Evolutionary conservation across 148 eudicot species (phyloP), one percentile per base, ranked within the genome.

Genomic region (Rhododendron molle): DNA sequence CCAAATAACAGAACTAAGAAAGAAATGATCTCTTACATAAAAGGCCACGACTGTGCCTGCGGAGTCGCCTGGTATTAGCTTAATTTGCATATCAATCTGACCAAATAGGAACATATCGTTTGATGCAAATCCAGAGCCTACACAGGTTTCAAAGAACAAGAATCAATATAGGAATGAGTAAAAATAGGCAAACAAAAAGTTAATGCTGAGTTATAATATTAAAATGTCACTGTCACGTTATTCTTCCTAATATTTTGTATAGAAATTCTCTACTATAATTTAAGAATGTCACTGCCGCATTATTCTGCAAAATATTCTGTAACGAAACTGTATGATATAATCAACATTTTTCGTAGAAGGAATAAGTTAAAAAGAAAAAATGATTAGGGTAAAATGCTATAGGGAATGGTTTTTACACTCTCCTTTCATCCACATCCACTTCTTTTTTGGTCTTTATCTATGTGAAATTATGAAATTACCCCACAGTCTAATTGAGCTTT

Each of bases 41-140:
- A 86, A 96, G 28, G 98, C 98, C 36, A 96, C 73, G 50, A 96
- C 98, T 8, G 96, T 96, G 83, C 98, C 98, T 9, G 98, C 98
- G 15, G 98, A 96, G 87, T 91, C 72, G 12, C 92, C 95, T 2
- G 94, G 93, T 18, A 96, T 56, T 50, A 96, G 88, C 85, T 96
- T 96, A 49, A 96, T 96, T 87, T 92, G 91, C 98, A 96, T 93
- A 86, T 96, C 95, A 30, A 94, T 92, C 84, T 96, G 95, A 3
- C 98, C 98, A 47, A 96, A 96, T 84, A 96, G 86, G 90, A 90
- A 94, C 98, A 88, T 92, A 69, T 91, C 90, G 34, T 94, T 96
- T 11, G 98, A 93, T 58, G 94, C 98, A 89, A 94, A 92, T 26
- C 88, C 94, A 85, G 94, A 84, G 87, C 98, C 98, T 96, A 83